phyloP scores from a whole-genome alignment of 805 yeast species.

The Candida pseudoglaebosa region DNA sequence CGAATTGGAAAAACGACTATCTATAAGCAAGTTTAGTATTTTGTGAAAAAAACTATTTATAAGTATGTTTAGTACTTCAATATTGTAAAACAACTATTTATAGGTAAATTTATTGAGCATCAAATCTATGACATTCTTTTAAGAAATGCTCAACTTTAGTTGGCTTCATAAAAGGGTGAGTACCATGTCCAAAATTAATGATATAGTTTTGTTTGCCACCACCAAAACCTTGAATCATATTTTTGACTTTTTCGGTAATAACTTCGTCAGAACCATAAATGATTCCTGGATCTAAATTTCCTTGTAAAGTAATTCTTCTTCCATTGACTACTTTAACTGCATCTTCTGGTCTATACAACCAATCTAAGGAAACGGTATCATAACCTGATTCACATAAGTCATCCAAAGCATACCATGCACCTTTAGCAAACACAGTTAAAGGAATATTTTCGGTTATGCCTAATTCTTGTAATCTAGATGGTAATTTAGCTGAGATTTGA shows the following conservation, averaged over 20 bases:
- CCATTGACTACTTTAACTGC: slow-evolving; percentile 74
- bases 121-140: slow-evolving; percentile 81
- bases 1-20: no score
- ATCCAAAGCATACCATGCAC: slow-evolving; percentile 95
- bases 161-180: slow-evolving; percentile 97
- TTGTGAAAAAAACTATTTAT: no score
- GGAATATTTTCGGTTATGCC: slow-evolving; percentile 75
- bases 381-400: slow-evolving; percentile 78
- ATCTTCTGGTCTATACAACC: slow-evolving; percentile 81
- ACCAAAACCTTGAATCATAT: slow-evolving; percentile 89
- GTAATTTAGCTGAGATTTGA: slow-evolving; percentile 69
- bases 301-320: slow-evolving; percentile 79
- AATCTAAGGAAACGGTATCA: slow-evolving; percentile 87
- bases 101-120: slow-evolving; percentile 29
- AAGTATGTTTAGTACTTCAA: no score
- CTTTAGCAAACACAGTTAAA: slow-evolving; percentile 87
- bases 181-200: slow-evolving; percentile 96
- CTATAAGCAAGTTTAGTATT: no score
- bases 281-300: slow-evolving; percentile 92
- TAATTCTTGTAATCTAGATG: slow-evolving; percentile 62
- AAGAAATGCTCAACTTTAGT: slow-evolving; percentile 81
- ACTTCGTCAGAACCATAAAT: slow-evolving; percentile 86
- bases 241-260: slow-evolving; percentile 75
- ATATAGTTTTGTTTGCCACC: slow-evolving; percentile 91
- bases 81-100: no score